Base-by-base conservation (phyloP, 1,139 yeast species). In the Yamadazyma aaseri region DNA sequence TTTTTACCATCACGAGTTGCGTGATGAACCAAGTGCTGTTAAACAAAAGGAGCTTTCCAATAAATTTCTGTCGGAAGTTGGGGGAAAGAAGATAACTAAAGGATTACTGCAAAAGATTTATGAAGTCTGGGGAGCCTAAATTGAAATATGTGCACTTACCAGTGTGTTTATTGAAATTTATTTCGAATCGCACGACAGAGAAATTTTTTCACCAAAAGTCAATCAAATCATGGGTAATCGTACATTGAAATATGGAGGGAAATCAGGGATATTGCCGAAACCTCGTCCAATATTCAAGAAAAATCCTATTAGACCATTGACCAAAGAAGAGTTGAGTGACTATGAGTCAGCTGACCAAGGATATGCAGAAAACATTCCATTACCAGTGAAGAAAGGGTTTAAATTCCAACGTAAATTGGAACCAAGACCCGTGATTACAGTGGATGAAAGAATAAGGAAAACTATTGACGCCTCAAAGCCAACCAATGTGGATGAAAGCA, bases 181-280 rank as follows among this genome's bases (percentile, higher is more conserved):
- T 7, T 11, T 7, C 6, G 12, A 22, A 9, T 29, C 28, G 28
- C 27, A 22, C 25, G 18, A 23, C 28, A 20, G 14, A 11, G 33
- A 38, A 38, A 26, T 33, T 38, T 38, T 38, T 36, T 27, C 6
- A 20, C 21, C 17, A 17, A 17, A 8, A 5, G 12, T 6, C 29
- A 23, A n/a, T 11, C 7, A n/a, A n/a, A 34, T 5, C 26, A 39
- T 73, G 79, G 74, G 78, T 38, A 76, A 73, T 49, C 70, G 78
- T 38, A 64, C 68, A 17, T 53, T 73, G 29, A 74, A 68, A 47
- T 69, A 61, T 49, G 79, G 79, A 21, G 79, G 79, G n/a, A 84
- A 84, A 62, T 82, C 94, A 35, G 96, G 97, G 55, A 68, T 86
- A 32, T 71, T 89, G 46, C 97, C 97, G 33, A 71, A 66, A 39